Evolutionary conservation across 83 land plant genomes (phyloP).

Genomic region (Picea mariana): DNA sequence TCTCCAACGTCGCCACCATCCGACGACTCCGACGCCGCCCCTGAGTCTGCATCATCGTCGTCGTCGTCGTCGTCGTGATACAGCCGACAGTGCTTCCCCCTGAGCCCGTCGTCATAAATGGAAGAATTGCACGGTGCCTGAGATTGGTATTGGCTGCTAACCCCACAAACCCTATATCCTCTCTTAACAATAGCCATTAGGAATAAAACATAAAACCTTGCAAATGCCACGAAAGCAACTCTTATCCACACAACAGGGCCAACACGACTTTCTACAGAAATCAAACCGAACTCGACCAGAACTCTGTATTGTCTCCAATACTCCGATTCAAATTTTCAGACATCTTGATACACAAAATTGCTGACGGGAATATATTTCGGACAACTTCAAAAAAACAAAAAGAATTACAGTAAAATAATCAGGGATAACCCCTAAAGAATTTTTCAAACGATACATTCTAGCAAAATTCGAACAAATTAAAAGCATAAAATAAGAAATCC

Average conservation of each 20-base stretch:
- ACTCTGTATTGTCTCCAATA: not conserved
- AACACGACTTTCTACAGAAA: too few species aligned
- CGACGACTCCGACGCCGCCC: constrained; percentile 54
- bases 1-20: constrained; percentile 57
- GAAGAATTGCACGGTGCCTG: constrained; percentile 23
- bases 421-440: not conserved
- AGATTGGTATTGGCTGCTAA: constrained; percentile 27
- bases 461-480: not conserved
- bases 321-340: not conserved
- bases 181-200: constrained; percentile 55
- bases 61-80: constrained; percentile 27
- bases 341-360: constrained; percentile 1
- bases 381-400: not conserved
- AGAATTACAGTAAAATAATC: not conserved
- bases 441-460: not conserved
- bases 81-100: constrained; percentile 6
- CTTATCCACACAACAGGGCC: not conserved
- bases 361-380: not conserved
- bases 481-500: not conserved
- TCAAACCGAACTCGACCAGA: not conserved
- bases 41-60: constrained; percentile 56
- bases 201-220: not conserved
- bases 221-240: not conserved
- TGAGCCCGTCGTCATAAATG: constrained; percentile 29
- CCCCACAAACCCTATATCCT: constrained; percentile 31